Percentiles rank a stretch among this genome's conserved stretches.
These are phyloP conservation scores for Yamadazyma sp. DNA, from an alignment of 805 yeast species.

Conservation along the genomic window DNA sequence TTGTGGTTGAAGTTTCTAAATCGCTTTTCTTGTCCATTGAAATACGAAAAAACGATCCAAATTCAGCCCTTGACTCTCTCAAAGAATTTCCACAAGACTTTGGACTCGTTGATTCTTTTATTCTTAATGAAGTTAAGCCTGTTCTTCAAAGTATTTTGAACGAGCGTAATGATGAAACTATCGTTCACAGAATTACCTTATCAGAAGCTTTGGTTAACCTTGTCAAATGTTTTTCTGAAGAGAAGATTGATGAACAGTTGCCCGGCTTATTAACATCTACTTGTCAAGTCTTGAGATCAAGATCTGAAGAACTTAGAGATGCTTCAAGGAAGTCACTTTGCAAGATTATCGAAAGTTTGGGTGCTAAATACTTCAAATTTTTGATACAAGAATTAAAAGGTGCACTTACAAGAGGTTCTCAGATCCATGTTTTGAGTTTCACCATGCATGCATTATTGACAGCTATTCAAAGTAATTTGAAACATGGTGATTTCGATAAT, in stretches of 20 bases:
- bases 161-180: slow-evolving; percentile 74
- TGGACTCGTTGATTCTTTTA: slow-evolving; percentile 32
- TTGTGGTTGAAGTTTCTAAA: slow-evolving; percentile 57
- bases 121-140: slow-evolving; percentile 60
- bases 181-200: slow-evolving; percentile 71
- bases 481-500: slow-evolving; percentile 75
- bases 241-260: slow-evolving; percentile 54
- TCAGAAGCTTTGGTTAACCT: slow-evolving; percentile 77
- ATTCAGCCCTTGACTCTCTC: slow-evolving; percentile 17
- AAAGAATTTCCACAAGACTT: slow-evolving; percentile 27
- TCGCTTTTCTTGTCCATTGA: slow-evolving; percentile 42
- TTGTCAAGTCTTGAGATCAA: slow-evolving; percentile 85
- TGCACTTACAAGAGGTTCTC: slow-evolving; percentile 87
- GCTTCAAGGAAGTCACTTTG: slow-evolving; percentile 75
- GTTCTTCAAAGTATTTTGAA: slow-evolving; percentile 59
- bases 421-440: slow-evolving; percentile 86
- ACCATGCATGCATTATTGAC: slow-evolving; percentile 76
- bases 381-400: slow-evolving; percentile 73
- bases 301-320: slow-evolving; percentile 86
- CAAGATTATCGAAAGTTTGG: slow-evolving; percentile 61
- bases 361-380: slow-evolving; percentile 71
- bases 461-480: slow-evolving; percentile 45
- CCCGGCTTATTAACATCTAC: slow-evolving; percentile 83
- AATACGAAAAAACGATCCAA: slow-evolving; percentile 3
- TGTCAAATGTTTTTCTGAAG: slow-evolving; percentile 59